Percentiles rank a stretch among this genome's conserved stretches.
Conservation (phyloP, 352 stramenopile genomes). For the Aphanomyces stellatus region DNA sequence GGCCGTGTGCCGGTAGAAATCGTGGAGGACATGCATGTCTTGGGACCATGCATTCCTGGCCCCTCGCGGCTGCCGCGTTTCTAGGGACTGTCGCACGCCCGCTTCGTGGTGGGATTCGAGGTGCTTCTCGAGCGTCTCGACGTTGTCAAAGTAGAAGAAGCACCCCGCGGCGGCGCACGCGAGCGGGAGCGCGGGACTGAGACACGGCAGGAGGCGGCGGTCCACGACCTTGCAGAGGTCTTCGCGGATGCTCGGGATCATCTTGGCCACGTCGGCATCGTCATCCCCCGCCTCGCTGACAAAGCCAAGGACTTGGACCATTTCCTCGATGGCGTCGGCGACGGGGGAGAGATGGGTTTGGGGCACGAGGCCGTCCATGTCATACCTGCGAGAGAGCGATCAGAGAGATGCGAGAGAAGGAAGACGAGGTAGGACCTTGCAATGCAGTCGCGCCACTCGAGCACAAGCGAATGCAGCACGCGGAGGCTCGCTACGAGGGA, state of each 20-base stretch:
- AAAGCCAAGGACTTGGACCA: conserved; percentile 7
- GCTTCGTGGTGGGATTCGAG: conserved; percentile 8
- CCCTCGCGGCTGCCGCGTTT: not conserved
- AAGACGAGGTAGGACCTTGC: not conserved
- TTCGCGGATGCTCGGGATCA: conserved; percentile 34
- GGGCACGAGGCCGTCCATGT: not conserved
- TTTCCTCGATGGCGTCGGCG: not conserved
- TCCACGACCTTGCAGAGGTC: conserved; percentile 46
- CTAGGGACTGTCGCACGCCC: not conserved
- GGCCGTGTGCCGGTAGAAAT: conserved; percentile 61
- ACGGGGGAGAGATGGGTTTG: not conserved
- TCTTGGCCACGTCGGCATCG: conserved; percentile 19
- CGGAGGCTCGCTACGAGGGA: conserved; percentile 3
- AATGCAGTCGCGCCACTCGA: conserved; percentile 7
- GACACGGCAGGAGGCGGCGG: conserved; percentile 32
- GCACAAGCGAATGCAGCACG: not conserved
- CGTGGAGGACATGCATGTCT: conserved; percentile 54
- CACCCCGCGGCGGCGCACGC: not conserved
- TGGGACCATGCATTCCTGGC: conserved; percentile 32
- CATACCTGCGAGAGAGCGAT: not conserved
- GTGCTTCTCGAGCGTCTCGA: not conserved
- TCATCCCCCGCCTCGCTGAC: conserved; percentile 6
- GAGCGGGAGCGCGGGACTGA: conserved; percentile 22
- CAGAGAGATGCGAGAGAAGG: no score
- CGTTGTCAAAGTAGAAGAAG: conserved; percentile 8